These are phyloP conservation scores for Pyricularia pennisetigena DNA, from an alignment of 2,329 filamentous ascomycete genomes.

Conservation along the genomic window DNA sequence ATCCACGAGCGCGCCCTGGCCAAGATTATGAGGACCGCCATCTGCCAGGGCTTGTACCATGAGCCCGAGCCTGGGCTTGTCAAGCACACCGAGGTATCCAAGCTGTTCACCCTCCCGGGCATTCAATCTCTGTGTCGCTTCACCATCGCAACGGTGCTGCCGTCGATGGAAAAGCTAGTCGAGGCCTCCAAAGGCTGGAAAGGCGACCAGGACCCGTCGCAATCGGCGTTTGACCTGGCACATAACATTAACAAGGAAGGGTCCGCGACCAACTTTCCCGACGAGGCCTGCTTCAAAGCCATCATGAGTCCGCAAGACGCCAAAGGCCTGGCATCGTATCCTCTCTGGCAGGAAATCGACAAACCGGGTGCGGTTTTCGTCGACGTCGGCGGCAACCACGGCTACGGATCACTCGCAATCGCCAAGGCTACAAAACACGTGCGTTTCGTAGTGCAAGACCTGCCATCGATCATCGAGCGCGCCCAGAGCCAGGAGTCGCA, in stretches of 20 bases:
- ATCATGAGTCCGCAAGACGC: background rate
- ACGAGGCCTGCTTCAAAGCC: background rate
- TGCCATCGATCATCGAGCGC: background rate
- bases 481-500: background rate
- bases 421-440: background rate
- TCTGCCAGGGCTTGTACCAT: background rate
- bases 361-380: background rate
- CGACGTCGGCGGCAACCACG: constrained; percentile 4
- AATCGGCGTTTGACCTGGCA: background rate
- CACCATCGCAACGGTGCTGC: background rate
- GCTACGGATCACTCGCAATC: background rate
- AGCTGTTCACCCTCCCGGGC: background rate
- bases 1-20: background rate
- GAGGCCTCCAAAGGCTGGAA: background rate
- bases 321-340: background rate
- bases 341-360: background rate
- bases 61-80: background rate
- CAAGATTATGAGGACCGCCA: background rate
- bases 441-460: background rate
- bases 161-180: background rate
- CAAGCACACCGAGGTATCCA: background rate
- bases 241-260: background rate
- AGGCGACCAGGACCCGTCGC: background rate
- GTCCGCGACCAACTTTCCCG: background rate
- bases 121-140: background rate